A percentile compares a stretch with the other conserved stretches of the same genome.
Conservation (phyloP, 768 basidiomycete species). For the Tylopilus subfusipes region DNA sequence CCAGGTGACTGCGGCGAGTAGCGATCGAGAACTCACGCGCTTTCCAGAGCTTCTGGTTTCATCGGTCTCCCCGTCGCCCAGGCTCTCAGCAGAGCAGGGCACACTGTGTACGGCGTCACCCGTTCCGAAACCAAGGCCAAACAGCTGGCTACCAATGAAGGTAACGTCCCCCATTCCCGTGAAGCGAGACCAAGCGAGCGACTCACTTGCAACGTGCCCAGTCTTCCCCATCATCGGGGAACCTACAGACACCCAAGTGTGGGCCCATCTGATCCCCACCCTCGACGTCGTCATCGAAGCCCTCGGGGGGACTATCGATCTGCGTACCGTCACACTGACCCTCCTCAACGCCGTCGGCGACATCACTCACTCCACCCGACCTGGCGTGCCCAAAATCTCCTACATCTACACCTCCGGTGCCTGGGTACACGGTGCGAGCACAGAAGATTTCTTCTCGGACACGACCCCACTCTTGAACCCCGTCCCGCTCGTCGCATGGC, state of each 20-base stretch:
- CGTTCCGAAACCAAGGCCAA: constrained; percentile 25
- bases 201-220: not conserved
- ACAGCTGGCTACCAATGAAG: constrained; percentile 27
- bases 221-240: constrained; percentile 27
- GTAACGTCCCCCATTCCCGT: constrained; percentile 1
- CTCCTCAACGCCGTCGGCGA: constrained; percentile 17
- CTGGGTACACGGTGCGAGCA: constrained; percentile 29
- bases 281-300: constrained; percentile 22
- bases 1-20: too few species aligned
- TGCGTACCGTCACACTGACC: constrained; percentile 12
- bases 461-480: constrained; percentile 18
- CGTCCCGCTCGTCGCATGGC: constrained; percentile 19
- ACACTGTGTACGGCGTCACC: constrained; percentile 34
- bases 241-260: constrained; percentile 8
- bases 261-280: constrained; percentile 17
- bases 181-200: too few species aligned
- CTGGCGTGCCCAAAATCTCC: constrained; percentile 25
- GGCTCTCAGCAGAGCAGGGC: constrained; percentile 33
- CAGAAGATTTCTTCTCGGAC: constrained; percentile 16
- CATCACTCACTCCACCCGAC: constrained; percentile 16
- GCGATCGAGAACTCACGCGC: not conserved
- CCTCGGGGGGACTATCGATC: constrained; percentile 12
- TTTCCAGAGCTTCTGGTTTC: constrained; percentile 29
- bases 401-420: constrained; percentile 33
- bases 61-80: constrained; percentile 32